A percentile compares a stretch with the other conserved stretches of the same genome.
These are phyloP conservation scores for Monosporascus sp. DNA, from an alignment of 2,329 filamentous ascomycete genomes.

Conservation along the genomic window DNA sequence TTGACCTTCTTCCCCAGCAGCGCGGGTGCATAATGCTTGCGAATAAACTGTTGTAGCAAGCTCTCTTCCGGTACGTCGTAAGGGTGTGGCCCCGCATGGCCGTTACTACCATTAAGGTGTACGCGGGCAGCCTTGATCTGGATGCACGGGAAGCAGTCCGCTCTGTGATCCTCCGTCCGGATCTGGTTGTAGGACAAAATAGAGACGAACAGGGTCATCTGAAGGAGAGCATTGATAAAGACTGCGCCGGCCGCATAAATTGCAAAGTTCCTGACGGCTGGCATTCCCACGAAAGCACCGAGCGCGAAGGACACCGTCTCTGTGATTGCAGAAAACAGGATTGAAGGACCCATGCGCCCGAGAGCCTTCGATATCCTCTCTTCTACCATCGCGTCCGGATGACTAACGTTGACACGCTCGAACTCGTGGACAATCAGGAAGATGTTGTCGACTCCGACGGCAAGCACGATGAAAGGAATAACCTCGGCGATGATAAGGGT, in stretches of 20 bases:
- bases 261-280: slow-evolving; percentile 94
- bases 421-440: slow-evolving; percentile 98
- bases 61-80: slow-evolving; percentile 82
- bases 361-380: slow-evolving; percentile 80
- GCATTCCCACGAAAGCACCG: slow-evolving; percentile 94
- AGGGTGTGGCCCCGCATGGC: slow-evolving; percentile 51
- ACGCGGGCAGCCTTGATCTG: slow-evolving; percentile 70
- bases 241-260: slow-evolving; percentile 94
- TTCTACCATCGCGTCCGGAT: slow-evolving; percentile 83
- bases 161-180: slow-evolving; percentile 80
- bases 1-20: slow-evolving; percentile 79
- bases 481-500: slow-evolving; percentile 98
- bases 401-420: slow-evolving; percentile 86
- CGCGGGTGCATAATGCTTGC: slow-evolving; percentile 78
- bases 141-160: slow-evolving; percentile 88
- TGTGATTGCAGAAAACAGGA: slow-evolving; percentile 88
- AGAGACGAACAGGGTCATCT: slow-evolving; percentile 95
- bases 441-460: slow-evolving; percentile 97
- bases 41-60: slow-evolving; percentile 77
- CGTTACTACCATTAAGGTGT: slow-evolving; percentile 58
- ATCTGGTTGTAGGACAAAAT: slow-evolving; percentile 87
- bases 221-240: slow-evolving; percentile 92
- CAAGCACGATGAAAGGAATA: slow-evolving; percentile 93
- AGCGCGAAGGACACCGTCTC: slow-evolving; percentile 92
- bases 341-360: slow-evolving; percentile 96